These are phyloP conservation scores for Trametes cinnabarina DNA, from an alignment of 768 basidiomycete species.

Conservation along the genomic window DNA sequence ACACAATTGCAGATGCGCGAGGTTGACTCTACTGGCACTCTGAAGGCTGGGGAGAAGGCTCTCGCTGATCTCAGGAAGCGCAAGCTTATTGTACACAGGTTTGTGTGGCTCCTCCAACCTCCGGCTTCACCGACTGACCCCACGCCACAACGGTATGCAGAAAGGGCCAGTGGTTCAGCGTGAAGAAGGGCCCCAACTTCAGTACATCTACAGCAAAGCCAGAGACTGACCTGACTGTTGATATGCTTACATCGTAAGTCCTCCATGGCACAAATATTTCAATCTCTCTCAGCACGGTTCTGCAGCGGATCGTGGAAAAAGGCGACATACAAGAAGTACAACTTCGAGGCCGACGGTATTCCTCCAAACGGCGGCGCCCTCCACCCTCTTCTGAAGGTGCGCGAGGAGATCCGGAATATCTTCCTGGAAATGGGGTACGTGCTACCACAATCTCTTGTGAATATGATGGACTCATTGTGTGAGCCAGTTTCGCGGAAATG, in stretches of 20 bases:
- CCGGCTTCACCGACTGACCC: constrained; percentile 1
- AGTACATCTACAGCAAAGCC: constrained; percentile 89
- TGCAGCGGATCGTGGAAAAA: constrained; percentile 91
- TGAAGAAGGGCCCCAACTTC: constrained; percentile 81
- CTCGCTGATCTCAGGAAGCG: constrained; percentile 89
- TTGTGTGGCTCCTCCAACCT: neutral
- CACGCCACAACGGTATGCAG: too few species aligned
- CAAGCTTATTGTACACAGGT: constrained; percentile 86
- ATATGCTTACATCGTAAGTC: constrained; percentile 88
- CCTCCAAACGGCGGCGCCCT: constrained; percentile 88
- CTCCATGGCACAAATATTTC: neutral
- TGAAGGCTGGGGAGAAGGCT: constrained; percentile 73
- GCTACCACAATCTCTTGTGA: neutral
- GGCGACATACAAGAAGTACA: constrained; percentile 94
- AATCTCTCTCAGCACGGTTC: constrained; percentile 1
- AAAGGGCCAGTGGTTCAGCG: constrained; percentile 94
- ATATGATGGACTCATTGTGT: neutral
- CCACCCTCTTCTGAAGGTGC: constrained; percentile 94
- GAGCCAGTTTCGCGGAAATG: constrained; percentile 96
- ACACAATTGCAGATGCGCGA: constrained; percentile 76
- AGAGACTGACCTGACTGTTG: constrained; percentile 94
- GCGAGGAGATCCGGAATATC: constrained; percentile 96
- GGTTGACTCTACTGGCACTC: constrained; percentile 68
- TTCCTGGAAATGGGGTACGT: constrained; percentile 99
- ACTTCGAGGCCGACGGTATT: constrained; percentile 94